phyloP scores from a whole-genome alignment of 257 asterid species.

The Solanum corneliomulleri region DNA sequence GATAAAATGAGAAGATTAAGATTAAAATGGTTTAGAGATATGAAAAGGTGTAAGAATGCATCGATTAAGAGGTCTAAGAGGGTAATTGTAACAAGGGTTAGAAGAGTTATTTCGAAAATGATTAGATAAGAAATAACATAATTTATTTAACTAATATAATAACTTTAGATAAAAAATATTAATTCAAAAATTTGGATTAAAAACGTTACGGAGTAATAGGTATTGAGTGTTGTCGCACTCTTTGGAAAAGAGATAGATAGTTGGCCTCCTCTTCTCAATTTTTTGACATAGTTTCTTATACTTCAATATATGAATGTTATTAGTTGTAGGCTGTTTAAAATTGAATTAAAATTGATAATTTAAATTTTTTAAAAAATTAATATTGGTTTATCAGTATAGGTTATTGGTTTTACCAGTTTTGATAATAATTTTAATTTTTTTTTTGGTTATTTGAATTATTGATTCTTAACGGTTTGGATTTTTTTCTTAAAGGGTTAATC shows the following conservation, averaged over 20 bases:
- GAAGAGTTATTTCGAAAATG: background rate
- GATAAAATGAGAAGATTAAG: background rate
- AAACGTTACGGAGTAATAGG: background rate
- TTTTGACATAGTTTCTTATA: no score
- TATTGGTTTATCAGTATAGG: no score
- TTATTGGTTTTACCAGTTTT: no score
- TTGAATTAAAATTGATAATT: no score
- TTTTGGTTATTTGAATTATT: no score
- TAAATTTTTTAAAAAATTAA: no score
- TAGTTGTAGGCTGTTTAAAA: no score
- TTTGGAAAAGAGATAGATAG: background rate
- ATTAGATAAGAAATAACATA: background rate
- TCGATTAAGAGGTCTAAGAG: background rate
- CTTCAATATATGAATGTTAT: no score
- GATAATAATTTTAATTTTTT: no score
- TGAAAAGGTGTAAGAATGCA: background rate
- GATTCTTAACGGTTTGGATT: no score
- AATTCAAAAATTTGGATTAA: fast-evolving
- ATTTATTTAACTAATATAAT: no score
- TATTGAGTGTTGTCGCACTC: background rate
- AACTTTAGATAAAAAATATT: background rate
- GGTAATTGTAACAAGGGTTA: background rate
- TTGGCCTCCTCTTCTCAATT: background rate
- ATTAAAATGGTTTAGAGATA: background rate
- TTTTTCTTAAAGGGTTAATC: no score